Evolutionary conservation across 2,329 filamentous ascomycete species (phyloP).

Genomic region (Corniculantispora saksenae): DNA sequence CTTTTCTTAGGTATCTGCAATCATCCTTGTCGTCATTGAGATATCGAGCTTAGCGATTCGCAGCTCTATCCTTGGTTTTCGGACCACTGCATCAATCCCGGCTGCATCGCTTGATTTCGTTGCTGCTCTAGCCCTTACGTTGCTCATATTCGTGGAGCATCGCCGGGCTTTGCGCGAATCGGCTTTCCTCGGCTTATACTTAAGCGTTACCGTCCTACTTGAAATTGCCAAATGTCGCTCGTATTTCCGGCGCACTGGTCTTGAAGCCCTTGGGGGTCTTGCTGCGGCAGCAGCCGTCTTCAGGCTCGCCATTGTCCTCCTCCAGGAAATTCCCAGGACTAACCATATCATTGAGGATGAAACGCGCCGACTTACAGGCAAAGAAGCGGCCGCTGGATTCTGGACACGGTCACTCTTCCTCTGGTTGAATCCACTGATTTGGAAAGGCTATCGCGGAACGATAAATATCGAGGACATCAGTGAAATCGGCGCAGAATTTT

Average conservation of each 20-base stretch:
- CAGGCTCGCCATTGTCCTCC: conserved; percentile 30
- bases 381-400: background rate
- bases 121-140: background rate
- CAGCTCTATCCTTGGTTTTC: background rate
- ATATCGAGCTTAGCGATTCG: background rate
- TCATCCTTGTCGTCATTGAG: background rate
- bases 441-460: background rate
- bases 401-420: background rate
- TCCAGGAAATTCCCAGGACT: conserved; percentile 35
- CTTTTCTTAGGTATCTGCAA: background rate
- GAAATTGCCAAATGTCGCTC: conserved; percentile 36
- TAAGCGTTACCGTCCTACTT: conserved; percentile 34
- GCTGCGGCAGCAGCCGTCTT: conserved; percentile 28
- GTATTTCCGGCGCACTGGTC: conserved; percentile 31
- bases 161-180: conserved; percentile 34
- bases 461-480: background rate
- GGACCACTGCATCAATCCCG: background rate
- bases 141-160: conserved; percentile 30
- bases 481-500: conserved; percentile 7
- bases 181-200: conserved; percentile 32
- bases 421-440: conserved; percentile 2
- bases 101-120: conserved; percentile 1
- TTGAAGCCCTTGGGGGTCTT: conserved; percentile 28
- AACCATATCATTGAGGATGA: background rate
- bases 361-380: background rate